Base-by-base conservation (phyloP, 352 stramenopile species). In the Phytopythium sindhum region DNA sequence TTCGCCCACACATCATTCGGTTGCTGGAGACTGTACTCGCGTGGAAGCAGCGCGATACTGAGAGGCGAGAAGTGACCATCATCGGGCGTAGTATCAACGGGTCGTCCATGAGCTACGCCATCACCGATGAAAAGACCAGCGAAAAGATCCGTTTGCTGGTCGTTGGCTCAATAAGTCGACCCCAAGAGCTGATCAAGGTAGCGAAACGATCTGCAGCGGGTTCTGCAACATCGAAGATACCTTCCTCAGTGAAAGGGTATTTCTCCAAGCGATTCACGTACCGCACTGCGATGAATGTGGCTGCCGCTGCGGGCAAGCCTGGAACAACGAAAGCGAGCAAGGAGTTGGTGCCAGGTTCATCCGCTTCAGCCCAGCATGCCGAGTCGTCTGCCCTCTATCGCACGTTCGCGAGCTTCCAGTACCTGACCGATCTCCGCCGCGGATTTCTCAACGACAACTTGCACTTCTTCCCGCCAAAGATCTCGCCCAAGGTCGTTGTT, bases 231-330 rank as follows among this genome's bases (percentile, higher is more conserved):
- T 1, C 26, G 7, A 55, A 37, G 48, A 24, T 26, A 17, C 17
- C 48, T 7, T 47, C 26, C 9, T 14, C 44, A 58, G 45, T 78
- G 10, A 89, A 81, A 60, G 84, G 84, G 0, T 63, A 83, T 52
- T 90, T 93, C 50, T 91, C 85, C 14, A 91, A 91, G 44, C 73
- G 85, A 12, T 93, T 88, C 65, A 81, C 78, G 8, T 91, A 90
- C 51, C 56, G 73, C 10, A 89, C 53, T 21, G 45, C 65, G 15
- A 21, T 67, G 24, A 58, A 45, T 23, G 33, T 48, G 26, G 29
- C 52, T 19, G 50, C 41, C 9, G 28, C 21, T 2, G 31, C 26
- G 24, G 71, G 15, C 14, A 51, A 35, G 0, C 11, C 26, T 14
- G 56, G 14, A 42, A 28, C 37, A 21, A 14, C 10, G 7, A 26